Base-by-base conservation (phyloP, 345 rosid species). In the Salix koriyanagi region DNA sequence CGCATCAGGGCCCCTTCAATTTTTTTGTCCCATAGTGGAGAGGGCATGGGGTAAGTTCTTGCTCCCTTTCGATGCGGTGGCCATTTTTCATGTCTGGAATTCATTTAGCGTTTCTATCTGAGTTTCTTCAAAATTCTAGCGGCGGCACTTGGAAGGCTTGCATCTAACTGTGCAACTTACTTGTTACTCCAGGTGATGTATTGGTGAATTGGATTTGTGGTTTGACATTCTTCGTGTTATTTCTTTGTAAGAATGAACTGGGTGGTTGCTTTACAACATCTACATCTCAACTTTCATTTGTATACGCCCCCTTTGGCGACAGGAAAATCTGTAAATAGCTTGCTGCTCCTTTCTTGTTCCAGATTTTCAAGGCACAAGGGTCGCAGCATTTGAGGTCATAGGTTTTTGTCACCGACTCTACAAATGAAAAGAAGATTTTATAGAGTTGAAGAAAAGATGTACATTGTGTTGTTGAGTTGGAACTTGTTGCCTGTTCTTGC, bases 251-350 rank as follows among this genome's bases (percentile, higher is more conserved):
- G 67, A 60, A 50, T 13, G 70, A 75, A 67, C 23, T 42, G 75
- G 54, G 56, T 71, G 67, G 18, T 79, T 58, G 37, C 42, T 72
- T 67, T 72, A 1, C 19, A 11, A 13, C 50, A 37, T 78, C 73
- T 54, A 11, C 65, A 61, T 75, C 67, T 74, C 50, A 73, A 26
- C 48, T 66, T 77, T 80, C 39, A 50, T 75, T 66, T 79, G 71
- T 71, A 74, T 21, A 80, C 77, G 75, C 50, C 73, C 54, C 71
- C 64, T 67, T 26, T 34, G 66, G 77, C 69, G 56, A 64, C 18
- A 77, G 77, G 72, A 76, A 65, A 72, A 72, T 71, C 32, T 82
- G 87, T 86, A 84, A 74, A 86, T 86, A 80, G 81, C n/a, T 76
- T 79, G 83, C 74, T 58, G 78, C 64, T 70, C 75, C 75, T 32